Evolutionary conservation across 441 rosid species (phyloP), one percentile per base, ranked within the genome.

Genomic region (Heliophila coronopifolia): DNA sequence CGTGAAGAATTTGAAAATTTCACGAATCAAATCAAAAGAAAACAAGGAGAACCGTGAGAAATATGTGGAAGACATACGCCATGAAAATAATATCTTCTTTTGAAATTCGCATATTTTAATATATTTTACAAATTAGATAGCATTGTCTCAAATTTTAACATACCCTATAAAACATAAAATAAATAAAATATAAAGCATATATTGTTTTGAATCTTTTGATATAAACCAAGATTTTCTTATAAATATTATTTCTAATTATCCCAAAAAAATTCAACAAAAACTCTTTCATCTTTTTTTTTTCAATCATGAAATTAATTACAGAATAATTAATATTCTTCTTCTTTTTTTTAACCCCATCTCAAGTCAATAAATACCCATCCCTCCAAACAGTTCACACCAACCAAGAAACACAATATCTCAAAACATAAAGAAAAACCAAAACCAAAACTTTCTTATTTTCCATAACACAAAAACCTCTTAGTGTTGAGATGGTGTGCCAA

Each of bases 401-500:
- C 35, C 16, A 25, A 38, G 32, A 27, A 27, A 51, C 43, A 32
- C 3, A 41, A 39, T 28, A 22, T 33, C 2, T 12, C 2, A 17
- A 0, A 22, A 13, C 4, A 19, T 5, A n/a, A 2, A 24, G 7
- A 1, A 24, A 4, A 17, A 17, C 3, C 11, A 9, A 43, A 6
- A 15, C 5, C 36, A 28, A 28, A 6, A 46, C 4, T 20, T 20
- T 20, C 23, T 20, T 20, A 2, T 20, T 20, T 20, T 4, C 3
- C 23, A 2, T 2, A 20, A 25, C 9, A 17, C 23, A 17, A 22
- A 44, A 39, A 52, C 64, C 74, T 69, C 81, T 59, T 55, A 67
- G 83, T 73, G 76, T 81, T 82, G 71, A 81, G 79, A 90, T 90
- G 97, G 85, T 37, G 61, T 71, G 75, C 78, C 69, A 73, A 47